Base-by-base conservation (phyloP, 2,329 filamentous ascomycete species). In the Botrytis fragariae region DNA sequence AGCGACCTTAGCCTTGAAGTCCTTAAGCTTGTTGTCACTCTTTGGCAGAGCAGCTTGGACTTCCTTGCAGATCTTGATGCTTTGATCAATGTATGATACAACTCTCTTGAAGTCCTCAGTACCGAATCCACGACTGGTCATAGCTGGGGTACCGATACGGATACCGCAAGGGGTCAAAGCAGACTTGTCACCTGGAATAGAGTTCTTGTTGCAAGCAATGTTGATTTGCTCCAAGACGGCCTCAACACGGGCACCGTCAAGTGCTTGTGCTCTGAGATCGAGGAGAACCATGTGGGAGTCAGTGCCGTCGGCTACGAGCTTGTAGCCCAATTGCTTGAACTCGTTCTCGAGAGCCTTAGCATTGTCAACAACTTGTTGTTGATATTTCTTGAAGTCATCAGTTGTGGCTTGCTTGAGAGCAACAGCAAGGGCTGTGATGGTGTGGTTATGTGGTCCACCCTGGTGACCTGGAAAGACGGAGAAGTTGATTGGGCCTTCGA, bases 141-240 rank as follows among this genome's bases (percentile, higher is more conserved):
- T 99, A 83, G 96, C 96, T 65, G 96, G 96, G 63, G 95, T 96
- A 81, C 96, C 96, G 80, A 99, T 97, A 79, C 96, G 94, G 83
- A 99, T 91, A 87, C 96, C 96, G 81, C 91, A 94, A 72, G 96
- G 96, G 77, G 94, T 97, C 78, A 99, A 89, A 67, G 96, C 96
- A 74, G 93, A 97, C 88, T 97, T 98, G 88, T 99, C 96, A 76
- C 96, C 96, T 59, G 96, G 96, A 74, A 97, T 96, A 75, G 93
- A 92, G 90, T 99, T 99, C 91, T 99, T 99, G 91, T 99, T 99
- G 90, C 94, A 97, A 76, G 96, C 95, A 83, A 99, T 97, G 88
- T 97, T 97, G 85, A 98, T 96, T 84, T 97, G 93, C 87, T 99
- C 96, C 32, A 99, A 91, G 74, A 99, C 92, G 75, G 93, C 92